phyloP scores from a whole-genome alignment of 495 filamentous ascomycete species.

The Jackrogersella multiformis region DNA sequence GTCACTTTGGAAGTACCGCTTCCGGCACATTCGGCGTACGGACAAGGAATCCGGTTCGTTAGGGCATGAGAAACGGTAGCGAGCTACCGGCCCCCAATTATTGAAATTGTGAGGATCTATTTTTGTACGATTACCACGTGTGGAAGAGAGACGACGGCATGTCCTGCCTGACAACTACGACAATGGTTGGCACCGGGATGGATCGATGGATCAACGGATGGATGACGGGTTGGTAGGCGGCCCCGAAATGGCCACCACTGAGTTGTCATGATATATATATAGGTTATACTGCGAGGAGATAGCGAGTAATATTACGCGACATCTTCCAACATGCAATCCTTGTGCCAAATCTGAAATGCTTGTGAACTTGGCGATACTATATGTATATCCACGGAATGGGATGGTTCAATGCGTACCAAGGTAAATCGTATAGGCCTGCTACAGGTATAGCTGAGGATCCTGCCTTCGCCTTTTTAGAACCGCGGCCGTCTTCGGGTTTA shows the following conservation, averaged over 20 bases:
- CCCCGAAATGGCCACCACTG: background rate
- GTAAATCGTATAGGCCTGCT: too few species aligned
- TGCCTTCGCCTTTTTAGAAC: too few species aligned
- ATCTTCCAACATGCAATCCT: constrained; percentile 4
- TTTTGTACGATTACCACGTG: constrained; percentile 35
- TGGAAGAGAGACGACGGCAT: constrained; percentile 23
- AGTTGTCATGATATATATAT: constrained; percentile 2
- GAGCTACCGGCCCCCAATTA: constrained; percentile 23
- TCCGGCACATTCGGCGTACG: constrained; percentile 32
- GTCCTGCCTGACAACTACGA: background rate
- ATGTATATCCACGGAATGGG: too few species aligned
- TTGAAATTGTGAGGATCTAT: constrained; percentile 14
- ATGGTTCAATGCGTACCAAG: too few species aligned
- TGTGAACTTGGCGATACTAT: background rate
- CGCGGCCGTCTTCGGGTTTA: too few species aligned
- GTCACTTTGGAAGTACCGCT: constrained; percentile 26
- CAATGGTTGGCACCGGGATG: background rate
- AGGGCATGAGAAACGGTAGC: constrained; percentile 24
- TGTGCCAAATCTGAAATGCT: background rate
- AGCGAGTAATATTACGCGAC: constrained; percentile 17
- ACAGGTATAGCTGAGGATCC: too few species aligned
- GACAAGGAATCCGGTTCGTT: constrained; percentile 19
- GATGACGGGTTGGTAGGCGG: constrained; percentile 3
- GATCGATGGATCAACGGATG: constrained; percentile 14
- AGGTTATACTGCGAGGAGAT: constrained; percentile 8